These are phyloP conservation scores for Candida oleophila DNA, from an alignment of 805 yeast species.

Conservation along the genomic window DNA sequence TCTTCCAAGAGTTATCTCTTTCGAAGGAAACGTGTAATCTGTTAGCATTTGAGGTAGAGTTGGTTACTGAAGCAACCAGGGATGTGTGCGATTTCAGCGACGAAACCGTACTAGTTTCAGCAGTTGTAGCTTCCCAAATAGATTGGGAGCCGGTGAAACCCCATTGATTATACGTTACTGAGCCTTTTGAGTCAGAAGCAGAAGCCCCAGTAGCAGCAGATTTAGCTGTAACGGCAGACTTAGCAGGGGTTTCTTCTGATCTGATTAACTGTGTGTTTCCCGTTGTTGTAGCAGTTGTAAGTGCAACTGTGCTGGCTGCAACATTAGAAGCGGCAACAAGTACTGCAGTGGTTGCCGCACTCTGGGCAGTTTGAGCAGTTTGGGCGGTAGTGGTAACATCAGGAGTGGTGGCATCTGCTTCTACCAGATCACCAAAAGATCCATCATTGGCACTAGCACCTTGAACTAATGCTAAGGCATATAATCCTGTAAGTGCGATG, in stretches of 20 bases:
- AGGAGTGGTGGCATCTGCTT: slow-evolving; percentile 8
- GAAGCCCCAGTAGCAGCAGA: too few species aligned
- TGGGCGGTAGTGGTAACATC: slow-evolving; percentile 8
- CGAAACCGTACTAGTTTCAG: slow-evolving; percentile 9
- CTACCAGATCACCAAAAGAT: not conserved
- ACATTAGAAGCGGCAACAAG: too few species aligned
- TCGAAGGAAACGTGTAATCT: slow-evolving; percentile 11
- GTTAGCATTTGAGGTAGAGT: slow-evolving; percentile 19
- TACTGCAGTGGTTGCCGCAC: slow-evolving; percentile 1
- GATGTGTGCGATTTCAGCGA: slow-evolving; percentile 4
- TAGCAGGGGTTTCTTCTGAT: too few species aligned
- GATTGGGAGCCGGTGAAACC: slow-evolving; percentile 43
- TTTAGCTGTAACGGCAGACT: slow-evolving; percentile 1
- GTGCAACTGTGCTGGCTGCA: too few species aligned
- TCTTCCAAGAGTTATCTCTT: slow-evolving; percentile 11
- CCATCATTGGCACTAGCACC: not conserved
- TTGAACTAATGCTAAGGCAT: not conserved
- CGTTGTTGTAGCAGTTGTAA: too few species aligned
- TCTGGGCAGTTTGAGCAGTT: slow-evolving; percentile 3
- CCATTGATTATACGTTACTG: slow-evolving; percentile 41
- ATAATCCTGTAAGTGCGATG: not conserved
- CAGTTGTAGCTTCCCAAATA: slow-evolving; percentile 23
- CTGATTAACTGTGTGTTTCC: too few species aligned
- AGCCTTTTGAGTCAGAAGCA: too few species aligned
- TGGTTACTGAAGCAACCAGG: slow-evolving; percentile 13